Base-by-base conservation (phyloP, 1,139 yeast species). In the Protomyces gravidus region DNA sequence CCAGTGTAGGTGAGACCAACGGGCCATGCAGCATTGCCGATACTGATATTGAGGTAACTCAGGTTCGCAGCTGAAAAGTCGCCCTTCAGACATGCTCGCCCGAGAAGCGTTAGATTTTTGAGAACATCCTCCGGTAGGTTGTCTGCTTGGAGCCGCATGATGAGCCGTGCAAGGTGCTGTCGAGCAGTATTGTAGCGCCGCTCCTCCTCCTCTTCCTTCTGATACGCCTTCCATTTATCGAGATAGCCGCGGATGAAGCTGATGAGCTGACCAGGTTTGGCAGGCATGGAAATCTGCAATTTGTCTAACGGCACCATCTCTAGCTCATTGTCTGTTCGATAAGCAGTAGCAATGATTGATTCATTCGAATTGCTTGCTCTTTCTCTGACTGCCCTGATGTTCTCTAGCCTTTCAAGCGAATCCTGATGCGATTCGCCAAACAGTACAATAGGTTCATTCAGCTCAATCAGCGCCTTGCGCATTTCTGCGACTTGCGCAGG, bases 21-120 rank as follows among this genome's bases (percentile, higher is more conserved):
- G 1, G 96, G 96, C 95, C 96, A 89, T 1, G 95, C 92, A 1
- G 86, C 89, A 65, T 87, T 87, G 0, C 96, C 96, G 33, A 89
- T 84, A 68, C 94, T 85, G 64, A 89, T 73, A 65, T 85, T 80
- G 77, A 87, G 75, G 69, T 89, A 89, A 40, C 84, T 77, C 66
- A 86, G 88, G 63, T 81, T 80, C 3, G 95, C 90, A 57, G 75
- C 75, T 42, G 74, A 72, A 66, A 71, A 83, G 39, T 84, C 77
- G 17, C 72, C 69, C 9, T 72, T 69, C 70, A 89, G 95, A 21
- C 86, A 58, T 66, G 84, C 78, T 67, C 79, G 77, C 5, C 85
- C 67, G 1, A 86, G 79, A 0, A 89, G 84, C 1, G 83, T 75
- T 23, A 89, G 70, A 0, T 87, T 80, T 0, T 79, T 78, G 46